These are phyloP conservation scores for Phytophthora boehmeriae DNA, from an alignment of 352 stramenopile species.

Conservation along the genomic window DNA sequence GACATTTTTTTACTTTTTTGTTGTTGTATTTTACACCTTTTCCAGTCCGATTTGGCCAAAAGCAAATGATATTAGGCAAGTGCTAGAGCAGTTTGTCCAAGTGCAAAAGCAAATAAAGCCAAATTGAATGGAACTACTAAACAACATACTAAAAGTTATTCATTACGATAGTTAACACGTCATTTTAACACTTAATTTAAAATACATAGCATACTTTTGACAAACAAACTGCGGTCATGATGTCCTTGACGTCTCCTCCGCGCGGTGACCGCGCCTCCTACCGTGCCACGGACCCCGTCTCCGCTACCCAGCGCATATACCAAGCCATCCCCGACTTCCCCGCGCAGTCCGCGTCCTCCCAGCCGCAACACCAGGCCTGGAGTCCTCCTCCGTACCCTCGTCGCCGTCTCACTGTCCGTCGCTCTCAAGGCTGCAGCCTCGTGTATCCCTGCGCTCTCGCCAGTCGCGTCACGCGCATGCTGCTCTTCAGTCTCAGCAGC, in stretches of 20 bases:
- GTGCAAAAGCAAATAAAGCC: too few relatives aligned
- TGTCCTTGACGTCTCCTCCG: conserved; percentile 25
- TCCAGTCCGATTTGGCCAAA: too few relatives aligned
- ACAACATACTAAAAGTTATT: too few relatives aligned
- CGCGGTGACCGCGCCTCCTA: conserved; percentile 15
- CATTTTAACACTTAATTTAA: too few relatives aligned
- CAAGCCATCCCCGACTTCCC: conserved; percentile 16
- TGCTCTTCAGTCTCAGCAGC: conserved; percentile 39
- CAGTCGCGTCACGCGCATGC: conserved; percentile 28
- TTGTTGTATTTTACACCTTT: too few relatives aligned
- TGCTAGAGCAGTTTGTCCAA: too few relatives aligned
- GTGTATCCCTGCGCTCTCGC: conserved; percentile 28
- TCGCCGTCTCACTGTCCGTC: conserved; percentile 15
- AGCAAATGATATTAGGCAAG: too few relatives aligned
- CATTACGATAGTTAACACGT: too few relatives aligned
- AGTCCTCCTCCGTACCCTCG: conserved; percentile 5
- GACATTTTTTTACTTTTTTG: too few relatives aligned
- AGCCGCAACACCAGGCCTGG: conserved; percentile 1
- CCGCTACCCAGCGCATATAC: conserved; percentile 16
- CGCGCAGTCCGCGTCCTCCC: background rate
- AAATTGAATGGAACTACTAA: too few relatives aligned
- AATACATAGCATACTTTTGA: too few relatives aligned
- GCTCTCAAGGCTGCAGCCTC: conserved; percentile 27
- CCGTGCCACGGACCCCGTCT: conserved; percentile 4
- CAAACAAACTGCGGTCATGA: too few relatives aligned